Base-by-base conservation (phyloP, 176 grass and related monocot species). In the Puya raimondii region DNA sequence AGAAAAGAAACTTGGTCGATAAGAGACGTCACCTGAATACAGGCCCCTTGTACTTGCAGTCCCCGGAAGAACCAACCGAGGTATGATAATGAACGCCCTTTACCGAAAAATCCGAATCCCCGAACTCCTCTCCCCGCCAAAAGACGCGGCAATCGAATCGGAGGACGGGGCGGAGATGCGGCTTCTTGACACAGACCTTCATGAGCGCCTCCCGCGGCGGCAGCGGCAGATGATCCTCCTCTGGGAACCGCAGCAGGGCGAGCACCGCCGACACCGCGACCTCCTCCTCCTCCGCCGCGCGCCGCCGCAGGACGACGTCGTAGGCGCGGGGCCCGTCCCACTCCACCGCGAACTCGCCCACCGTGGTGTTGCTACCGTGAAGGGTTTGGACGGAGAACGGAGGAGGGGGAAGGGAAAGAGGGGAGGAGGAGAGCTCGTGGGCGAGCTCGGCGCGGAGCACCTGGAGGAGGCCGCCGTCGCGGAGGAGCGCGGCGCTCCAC, bases 111-210 rank as follows among this genome's bases (percentile, higher is more conserved):
- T 72, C 78, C 68, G 69, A 74, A 42, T 11, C 11, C 8, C 47
- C 58, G 11, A 59, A 54, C 68, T 33, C 29, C 53, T 50, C 54
- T 13, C 33, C 54, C 47, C 9, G 54, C 47, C 16, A 13, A 51
- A 70, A 80, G 7, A 81, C 9, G 17, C 79, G 71, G 71, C 91
- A 96, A 68, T 96, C 87, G 66, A 91, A 96, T n/a, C 59, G 83
- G 78, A 96, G 64, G 20, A 91, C 85, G 1, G 91, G 80, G 52
- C 52, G 18, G 14, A 48, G 47, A 7, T 74, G 66, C 48, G 75
- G 68, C 84, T 78, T 96, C 12, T 71, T 80, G 75, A 96, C 54
- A 71, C 84, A 96, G 10, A 96, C 83, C 79, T 88, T 96, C 83
- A 96, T 84, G 51, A 76, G 72, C 27, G 74, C 75, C 12, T 64